Evolutionary conservation across 2,329 filamentous ascomycete genomes (phyloP), one percentile per base, ranked within the genome.

Genomic region (Talaromyces sp.): DNA sequence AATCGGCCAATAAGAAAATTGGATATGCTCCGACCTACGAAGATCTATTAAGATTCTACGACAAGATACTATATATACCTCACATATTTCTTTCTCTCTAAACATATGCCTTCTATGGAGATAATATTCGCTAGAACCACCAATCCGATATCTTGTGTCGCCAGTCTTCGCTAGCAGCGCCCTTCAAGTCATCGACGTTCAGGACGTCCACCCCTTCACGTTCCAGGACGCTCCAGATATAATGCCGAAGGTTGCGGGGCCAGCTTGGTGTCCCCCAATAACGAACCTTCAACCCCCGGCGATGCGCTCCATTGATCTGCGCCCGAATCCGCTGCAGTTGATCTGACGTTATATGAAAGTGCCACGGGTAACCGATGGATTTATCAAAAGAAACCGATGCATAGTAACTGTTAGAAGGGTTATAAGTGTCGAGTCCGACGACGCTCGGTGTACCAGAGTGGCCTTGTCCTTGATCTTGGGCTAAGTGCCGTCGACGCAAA

Each of bases 211-310:
- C 83, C 0, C 83, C 83, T 68, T 85, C 82, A 33, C 77, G 72
- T 10, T 82, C 77, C 18, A 87, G 68, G 23, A 83, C 73, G 7
- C 76, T 75, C 85, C 84, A 87, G 16, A 87, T 70, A 57, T 79
- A 76, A 67, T 86, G 83, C 52, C 84, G 72, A 69, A 85, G 65
- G 47, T 77, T 77, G 5, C 79, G 71, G 1, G 85, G 85, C 84
- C 84, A 87, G 59, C 69, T 73, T 0, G 84, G 84, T 10, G 83
- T 77, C 28, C 77, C 76, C 84, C 84, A 87, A 65, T 86, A 87
- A 55, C 85, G 71, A 1, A 79, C 80, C 65, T 84, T 84, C 51
- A 87, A 68, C 0, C 84, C 84, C 9, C 78, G 74, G 2, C 73
- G 68, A 59, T 84, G 79, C 4, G 85, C 84, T 7, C 77, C 79